A percentile compares a stretch with the other conserved stretches of the same genome.
These are phyloP conservation scores for Epicoccum sorghinum DNA, from an alignment of 2,329 filamentous ascomycete genomes.

Conservation along the genomic window DNA sequence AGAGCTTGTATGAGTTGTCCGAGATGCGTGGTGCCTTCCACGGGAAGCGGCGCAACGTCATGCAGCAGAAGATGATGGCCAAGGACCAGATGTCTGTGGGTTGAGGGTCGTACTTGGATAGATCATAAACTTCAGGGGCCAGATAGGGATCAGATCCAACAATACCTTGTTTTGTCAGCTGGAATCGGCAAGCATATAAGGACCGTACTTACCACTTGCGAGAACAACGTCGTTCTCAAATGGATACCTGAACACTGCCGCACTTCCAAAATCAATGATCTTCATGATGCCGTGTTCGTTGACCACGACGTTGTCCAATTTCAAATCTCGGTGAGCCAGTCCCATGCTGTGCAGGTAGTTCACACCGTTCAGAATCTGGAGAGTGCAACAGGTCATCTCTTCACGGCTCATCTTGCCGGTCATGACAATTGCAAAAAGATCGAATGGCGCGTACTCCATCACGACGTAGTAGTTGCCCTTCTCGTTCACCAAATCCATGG, in stretches of 20 bases:
- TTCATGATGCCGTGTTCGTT: conserved; percentile 98
- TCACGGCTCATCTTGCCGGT: conserved; percentile 94
- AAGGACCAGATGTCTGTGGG: conserved; percentile 97
- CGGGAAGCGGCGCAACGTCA: conserved; percentile 92
- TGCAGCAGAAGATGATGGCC: conserved; percentile 98
- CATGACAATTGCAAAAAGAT: conserved; percentile 98
- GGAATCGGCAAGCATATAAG: neutral
- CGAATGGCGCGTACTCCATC: conserved; percentile 97
- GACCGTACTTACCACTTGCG: conserved; percentile 70
- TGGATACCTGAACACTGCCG: conserved; percentile 95
- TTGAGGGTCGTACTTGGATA: conserved; percentile 90
- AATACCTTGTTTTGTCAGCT: conserved; percentile 61
- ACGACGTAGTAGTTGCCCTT: conserved; percentile 96
- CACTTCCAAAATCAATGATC: conserved; percentile 97
- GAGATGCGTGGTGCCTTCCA: conserved; percentile 94
- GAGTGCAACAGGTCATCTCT: conserved; percentile 87
- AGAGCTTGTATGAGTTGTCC: conserved; percentile 94
- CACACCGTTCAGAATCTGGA: conserved; percentile 94
- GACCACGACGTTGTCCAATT: conserved; percentile 97
- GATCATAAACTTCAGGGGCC: conserved; percentile 94
- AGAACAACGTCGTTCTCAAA: conserved; percentile 89
- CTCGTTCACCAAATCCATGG: conserved; percentile 93
- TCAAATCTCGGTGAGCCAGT: conserved; percentile 90
- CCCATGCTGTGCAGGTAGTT: conserved; percentile 95
- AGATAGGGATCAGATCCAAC: conserved; percentile 93